A percentile compares a stretch with the other conserved stretches of the same genome.
These are phyloP conservation scores for Ophiostoma himal-ulmi DNA, from an alignment of 2,329 filamentous ascomycete species.

Conservation along the genomic window DNA sequence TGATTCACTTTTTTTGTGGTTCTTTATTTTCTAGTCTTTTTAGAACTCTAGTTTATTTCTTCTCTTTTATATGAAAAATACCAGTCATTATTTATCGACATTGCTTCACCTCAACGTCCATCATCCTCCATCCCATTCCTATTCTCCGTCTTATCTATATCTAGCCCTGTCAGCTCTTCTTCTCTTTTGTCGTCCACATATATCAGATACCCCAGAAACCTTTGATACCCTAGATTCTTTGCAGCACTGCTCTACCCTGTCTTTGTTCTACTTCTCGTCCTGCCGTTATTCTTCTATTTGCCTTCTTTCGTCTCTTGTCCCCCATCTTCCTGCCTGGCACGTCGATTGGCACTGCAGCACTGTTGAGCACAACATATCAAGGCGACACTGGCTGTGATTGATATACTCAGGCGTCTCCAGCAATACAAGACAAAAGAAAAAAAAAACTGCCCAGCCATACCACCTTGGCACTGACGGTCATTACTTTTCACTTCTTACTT, in stretches of 20 bases:
- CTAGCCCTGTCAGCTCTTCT: slow-evolving; percentile 12
- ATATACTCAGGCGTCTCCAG: neutral
- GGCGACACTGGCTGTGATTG: neutral
- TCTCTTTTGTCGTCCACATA: neutral
- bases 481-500: neutral
- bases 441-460: neutral
- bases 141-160: slow-evolving; percentile 7
- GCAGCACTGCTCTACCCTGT: slow-evolving; percentile 2
- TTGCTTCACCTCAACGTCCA: slow-evolving; percentile 1
- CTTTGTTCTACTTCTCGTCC: neutral
- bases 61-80: neutral
- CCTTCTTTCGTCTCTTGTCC: neutral
- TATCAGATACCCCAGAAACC: neutral
- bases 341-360: neutral
- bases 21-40: neutral
- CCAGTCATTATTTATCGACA: neutral
- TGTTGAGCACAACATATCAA: neutral
- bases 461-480: neutral
- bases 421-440: neutral
- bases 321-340: neutral
- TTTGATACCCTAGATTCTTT: neutral
- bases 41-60: neutral
- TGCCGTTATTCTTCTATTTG: neutral
- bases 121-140: slow-evolving; percentile 3
- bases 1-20: neutral